phyloP scores from a whole-genome alignment of 2,329 filamentous ascomycete species.

The Microsporum canis region DNA sequence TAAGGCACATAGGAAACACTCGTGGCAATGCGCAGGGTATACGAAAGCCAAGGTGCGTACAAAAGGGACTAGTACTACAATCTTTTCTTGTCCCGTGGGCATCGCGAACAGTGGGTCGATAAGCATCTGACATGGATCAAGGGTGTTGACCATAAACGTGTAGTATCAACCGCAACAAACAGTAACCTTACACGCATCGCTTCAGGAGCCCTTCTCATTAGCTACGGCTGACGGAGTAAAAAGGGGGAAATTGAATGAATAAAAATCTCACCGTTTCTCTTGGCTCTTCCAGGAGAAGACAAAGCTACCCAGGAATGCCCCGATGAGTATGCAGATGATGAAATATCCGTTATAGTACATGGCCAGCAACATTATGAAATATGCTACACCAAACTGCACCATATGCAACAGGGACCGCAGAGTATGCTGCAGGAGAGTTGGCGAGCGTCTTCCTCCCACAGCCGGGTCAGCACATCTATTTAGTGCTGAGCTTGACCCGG shows the following conservation, averaged over 20 bases:
- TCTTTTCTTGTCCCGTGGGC: not conserved
- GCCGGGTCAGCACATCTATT: not conserved
- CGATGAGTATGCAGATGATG: conserved; percentile 70
- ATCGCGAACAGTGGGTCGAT: not conserved
- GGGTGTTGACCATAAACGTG: not conserved
- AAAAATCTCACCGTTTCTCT: conserved; percentile 16
- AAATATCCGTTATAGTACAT: conserved; percentile 63
- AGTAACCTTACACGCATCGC: conserved; percentile 9
- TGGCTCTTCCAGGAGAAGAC: conserved; percentile 57
- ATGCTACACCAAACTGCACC: conserved; percentile 61
- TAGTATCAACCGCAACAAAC: conserved; percentile 10
- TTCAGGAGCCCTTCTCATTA: conserved; percentile 4
- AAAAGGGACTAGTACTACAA: not conserved
- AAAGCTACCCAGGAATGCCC: conserved; percentile 60
- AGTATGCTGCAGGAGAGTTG: conserved; percentile 54
- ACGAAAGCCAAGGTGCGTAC: not conserved
- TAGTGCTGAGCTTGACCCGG: not conserved
- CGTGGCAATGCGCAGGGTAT: not conserved
- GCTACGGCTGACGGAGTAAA: not conserved
- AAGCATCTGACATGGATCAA: not conserved
- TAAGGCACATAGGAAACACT: not conserved
- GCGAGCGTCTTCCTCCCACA: conserved; percentile 32
- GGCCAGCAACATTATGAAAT: conserved; percentile 61
- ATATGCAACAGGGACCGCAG: conserved; percentile 57
- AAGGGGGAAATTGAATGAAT: too few relatives aligned